Percentiles rank a stretch among this genome's conserved stretches.
These are phyloP conservation scores for Elsinoe australis DNA, from an alignment of 2,329 filamentous ascomycete genomes.

Conservation along the genomic window DNA sequence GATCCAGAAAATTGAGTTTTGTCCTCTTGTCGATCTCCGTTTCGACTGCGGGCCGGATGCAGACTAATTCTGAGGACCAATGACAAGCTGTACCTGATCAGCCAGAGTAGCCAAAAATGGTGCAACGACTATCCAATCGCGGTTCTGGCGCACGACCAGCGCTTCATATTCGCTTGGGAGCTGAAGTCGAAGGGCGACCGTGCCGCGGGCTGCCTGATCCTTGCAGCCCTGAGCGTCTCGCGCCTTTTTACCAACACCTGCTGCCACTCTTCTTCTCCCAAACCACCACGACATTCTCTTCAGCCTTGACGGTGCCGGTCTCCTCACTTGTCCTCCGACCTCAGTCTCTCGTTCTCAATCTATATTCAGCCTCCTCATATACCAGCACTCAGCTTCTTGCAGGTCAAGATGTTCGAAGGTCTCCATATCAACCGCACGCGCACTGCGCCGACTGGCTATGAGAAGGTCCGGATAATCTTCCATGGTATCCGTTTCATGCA, in stretches of 20 bases:
- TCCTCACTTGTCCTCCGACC: neutral
- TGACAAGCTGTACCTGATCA: slow-evolving; percentile 1
- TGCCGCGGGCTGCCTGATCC: slow-evolving; percentile 8
- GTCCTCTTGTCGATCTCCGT: slow-evolving; percentile 15
- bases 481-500: slow-evolving; percentile 37
- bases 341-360: slow-evolving; percentile 7
- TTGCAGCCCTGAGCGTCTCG: slow-evolving; percentile 6
- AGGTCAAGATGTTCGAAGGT: slow-evolving; percentile 16
- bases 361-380: neutral
- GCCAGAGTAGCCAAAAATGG: neutral
- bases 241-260: slow-evolving; percentile 15
- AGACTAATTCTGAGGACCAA: slow-evolving; percentile 6
- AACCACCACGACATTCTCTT: slow-evolving; percentile 9
- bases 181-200: neutral
- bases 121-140: slow-evolving; percentile 13
- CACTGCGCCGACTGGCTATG: slow-evolving; percentile 39
- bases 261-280: neutral
- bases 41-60: slow-evolving; percentile 5
- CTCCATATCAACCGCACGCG: slow-evolving; percentile 23
- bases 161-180: slow-evolving; percentile 15
- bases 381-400: slow-evolving; percentile 7
- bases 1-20: neutral
- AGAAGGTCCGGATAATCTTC: slow-evolving; percentile 34
- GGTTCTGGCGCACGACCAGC: slow-evolving; percentile 16
- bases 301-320: slow-evolving; percentile 12